Base-by-base conservation (phyloP, 805 yeast genomes). In the Teunomyces cretensis region DNA sequence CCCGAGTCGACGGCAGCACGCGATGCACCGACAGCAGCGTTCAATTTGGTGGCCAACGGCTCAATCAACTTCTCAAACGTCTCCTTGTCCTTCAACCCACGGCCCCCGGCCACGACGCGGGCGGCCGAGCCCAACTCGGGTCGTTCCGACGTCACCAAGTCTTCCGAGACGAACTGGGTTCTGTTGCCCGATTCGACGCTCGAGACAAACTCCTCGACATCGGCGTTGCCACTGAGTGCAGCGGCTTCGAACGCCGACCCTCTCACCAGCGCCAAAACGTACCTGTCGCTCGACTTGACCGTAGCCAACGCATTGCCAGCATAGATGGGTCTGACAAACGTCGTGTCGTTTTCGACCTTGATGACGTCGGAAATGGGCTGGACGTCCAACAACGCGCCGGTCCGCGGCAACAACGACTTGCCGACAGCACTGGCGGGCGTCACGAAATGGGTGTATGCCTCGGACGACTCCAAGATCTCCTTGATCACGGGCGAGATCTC, bases 1-100 rank as follows among this genome's bases (percentile, higher is more conserved):
- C 97, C 98, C 37, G 95, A 78, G 68, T 92, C 99, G 17, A 94
- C 99, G 28, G 98, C 99, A 14, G 97, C 98, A 66, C 99, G 83
- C 6, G 97, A 88, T 3, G 98, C 98, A 59, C 99, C 99, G 41
- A 92, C 85, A 44, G 96, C 98, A 2, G 98, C 99, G 45, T 83
- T 79, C 47, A 92, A 71, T 48, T 86, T 77, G 46, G 81, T 83
- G 6, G 98, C 97, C 53, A 92, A 74, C 42, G 99, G 98, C 55
- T 77, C 80, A 43, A 94, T 74, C 47, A 88, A 54, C 44, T 75
- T 62, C 45, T 88, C 95, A 65, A 92, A 92, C 46, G 86, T 84
- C 62, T 87, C 97, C 66, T 90, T 91, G 66, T 82, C 83, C 65
- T 91, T 89, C 55, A 92, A 79, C 31, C 96, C 98, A 57, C 97